phyloP scores from a whole-genome alignment of 495 filamentous ascomycete species.

The Barbatosphaeria neglecta region DNA sequence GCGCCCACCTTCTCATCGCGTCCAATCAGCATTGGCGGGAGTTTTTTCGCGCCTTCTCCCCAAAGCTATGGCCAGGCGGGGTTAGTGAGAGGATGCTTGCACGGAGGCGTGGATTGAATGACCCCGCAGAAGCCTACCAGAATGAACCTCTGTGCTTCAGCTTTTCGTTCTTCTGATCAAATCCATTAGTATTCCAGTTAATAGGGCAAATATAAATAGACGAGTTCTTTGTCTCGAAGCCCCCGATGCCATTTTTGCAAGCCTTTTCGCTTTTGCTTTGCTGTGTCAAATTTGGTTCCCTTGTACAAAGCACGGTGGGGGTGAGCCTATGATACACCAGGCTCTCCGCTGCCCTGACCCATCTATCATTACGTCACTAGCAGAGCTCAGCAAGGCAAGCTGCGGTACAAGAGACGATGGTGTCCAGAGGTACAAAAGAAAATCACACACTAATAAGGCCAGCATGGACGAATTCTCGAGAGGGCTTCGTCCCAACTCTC shows the following conservation, averaged over 20 bases:
- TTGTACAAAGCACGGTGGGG: neutral
- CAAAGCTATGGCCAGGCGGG: conserved; percentile 2
- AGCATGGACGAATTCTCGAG: neutral
- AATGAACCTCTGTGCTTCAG: too few relatives aligned
- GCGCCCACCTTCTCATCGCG: neutral
- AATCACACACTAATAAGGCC: neutral
- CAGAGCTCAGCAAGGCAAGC: neutral
- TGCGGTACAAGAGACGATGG: neutral
- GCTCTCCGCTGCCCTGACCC: neutral
- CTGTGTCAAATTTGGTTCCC: too few relatives aligned
- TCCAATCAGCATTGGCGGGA: too few relatives aligned
- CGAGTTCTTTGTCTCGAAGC: too few relatives aligned
- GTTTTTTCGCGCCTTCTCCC: too few relatives aligned
- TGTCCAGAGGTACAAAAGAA: neutral
- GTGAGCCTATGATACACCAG: neutral
- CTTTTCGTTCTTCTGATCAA: too few relatives aligned
- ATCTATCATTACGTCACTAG: neutral
- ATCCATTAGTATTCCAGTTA: too few relatives aligned
- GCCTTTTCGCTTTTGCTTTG: too few relatives aligned
- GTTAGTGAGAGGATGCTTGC: neutral
- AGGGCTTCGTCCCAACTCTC: neutral
- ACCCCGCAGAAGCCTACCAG: neutral
- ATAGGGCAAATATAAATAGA: too few relatives aligned
- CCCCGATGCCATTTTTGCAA: too few relatives aligned
- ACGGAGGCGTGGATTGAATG: neutral